Evolutionary conservation across 805 yeast genomes (phyloP).

Genomic region (Pichia californica): DNA sequence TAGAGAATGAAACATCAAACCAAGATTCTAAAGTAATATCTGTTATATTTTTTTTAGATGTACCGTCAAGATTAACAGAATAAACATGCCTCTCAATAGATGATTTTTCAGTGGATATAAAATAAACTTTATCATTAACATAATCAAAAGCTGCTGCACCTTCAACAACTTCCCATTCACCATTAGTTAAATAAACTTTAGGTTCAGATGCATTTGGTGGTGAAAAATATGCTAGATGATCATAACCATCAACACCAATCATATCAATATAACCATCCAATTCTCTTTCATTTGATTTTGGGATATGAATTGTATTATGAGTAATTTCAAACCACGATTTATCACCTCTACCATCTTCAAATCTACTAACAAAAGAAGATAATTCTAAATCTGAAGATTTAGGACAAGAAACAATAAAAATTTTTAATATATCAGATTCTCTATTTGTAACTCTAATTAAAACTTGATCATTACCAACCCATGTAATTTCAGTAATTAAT

Average conservation of each 20-base stretch:
- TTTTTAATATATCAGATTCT: conserved; percentile 57
- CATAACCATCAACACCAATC: conserved; percentile 50
- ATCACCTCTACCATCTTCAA: conserved; percentile 36
- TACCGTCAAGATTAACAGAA: conserved; percentile 51
- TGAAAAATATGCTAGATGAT: conserved; percentile 78
- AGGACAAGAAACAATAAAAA: conserved; percentile 45
- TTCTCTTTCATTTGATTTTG: conserved; percentile 41
- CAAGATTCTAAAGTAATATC: conserved; percentile 53
- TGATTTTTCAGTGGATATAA: conserved; percentile 66
- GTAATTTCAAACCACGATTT: conserved; percentile 77
- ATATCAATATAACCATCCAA: conserved; percentile 79
- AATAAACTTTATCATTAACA: conserved; percentile 49
- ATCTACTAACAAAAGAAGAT: conserved; percentile 38
- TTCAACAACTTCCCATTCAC: conserved; percentile 86
- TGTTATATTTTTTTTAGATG: conserved; percentile 40
- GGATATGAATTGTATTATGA: conserved; percentile 54
- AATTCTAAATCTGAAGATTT: conserved; percentile 12
- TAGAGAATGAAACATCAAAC: conserved; percentile 67
- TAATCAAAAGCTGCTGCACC: conserved; percentile 62
- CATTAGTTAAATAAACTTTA: conserved; percentile 50
- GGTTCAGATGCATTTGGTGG: conserved; percentile 59
- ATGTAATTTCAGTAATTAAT: conserved; percentile 60
- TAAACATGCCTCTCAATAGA: conserved; percentile 83
- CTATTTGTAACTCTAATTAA: conserved; percentile 58
- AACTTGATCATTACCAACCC: conserved; percentile 55